Conservation (phyloP, 768 basidiomycete species). For the Tulasnella sp. region DNA sequence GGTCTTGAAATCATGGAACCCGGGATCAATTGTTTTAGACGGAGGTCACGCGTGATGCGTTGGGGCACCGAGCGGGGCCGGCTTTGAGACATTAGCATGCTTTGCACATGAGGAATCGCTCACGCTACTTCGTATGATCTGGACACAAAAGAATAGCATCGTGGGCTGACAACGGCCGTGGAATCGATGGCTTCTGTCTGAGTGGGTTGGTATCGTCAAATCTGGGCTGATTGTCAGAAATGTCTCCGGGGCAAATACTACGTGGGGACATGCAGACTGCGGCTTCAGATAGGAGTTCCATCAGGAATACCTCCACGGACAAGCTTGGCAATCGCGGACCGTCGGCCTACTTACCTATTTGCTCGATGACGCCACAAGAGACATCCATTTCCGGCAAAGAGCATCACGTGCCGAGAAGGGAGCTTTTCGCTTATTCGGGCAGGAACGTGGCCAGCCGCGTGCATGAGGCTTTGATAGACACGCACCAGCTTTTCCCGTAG, state of each 20-base stretch:
- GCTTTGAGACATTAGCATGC: background rate
- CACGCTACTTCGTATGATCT: background rate
- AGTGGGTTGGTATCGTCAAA: background rate
- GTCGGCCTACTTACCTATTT: conserved; percentile 7
- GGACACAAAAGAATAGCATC: background rate
- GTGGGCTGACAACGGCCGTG: background rate
- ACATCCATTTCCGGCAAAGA: background rate
- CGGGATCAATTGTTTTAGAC: background rate
- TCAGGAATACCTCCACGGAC: background rate
- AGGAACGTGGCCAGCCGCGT: conserved; percentile 4
- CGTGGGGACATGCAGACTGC: background rate
- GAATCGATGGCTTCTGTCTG: conserved; percentile 13
- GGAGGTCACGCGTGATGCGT: background rate
- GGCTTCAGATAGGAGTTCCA: background rate
- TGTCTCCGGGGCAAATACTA: background rate
- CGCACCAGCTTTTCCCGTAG: background rate
- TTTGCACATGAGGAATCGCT: background rate
- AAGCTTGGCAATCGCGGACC: conserved; percentile 4
- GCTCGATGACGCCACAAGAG: background rate
- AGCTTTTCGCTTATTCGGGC: background rate
- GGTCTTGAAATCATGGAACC: background rate
- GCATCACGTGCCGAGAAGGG: background rate
- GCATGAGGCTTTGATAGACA: background rate
- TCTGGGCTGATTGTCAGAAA: background rate
- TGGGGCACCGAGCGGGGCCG: background rate